Base-by-base conservation (phyloP, 1,139 yeast species). In the Arxiozyma slooffiae region DNA sequence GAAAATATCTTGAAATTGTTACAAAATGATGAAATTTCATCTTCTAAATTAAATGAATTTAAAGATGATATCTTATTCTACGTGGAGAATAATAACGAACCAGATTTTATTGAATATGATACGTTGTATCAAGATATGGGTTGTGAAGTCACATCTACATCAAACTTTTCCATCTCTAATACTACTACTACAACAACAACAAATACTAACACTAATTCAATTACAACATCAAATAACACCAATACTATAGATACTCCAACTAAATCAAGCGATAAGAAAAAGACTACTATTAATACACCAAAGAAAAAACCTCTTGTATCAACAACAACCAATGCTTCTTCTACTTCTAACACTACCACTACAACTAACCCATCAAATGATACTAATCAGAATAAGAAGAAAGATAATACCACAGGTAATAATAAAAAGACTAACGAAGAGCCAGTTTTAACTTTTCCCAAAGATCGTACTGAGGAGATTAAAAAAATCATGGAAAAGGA, bases 21-120 rank as follows among this genome's bases (percentile, higher is more conserved):
- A 53, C 96, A 88, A 57, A 89, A 86, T 66, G 95, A 89, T 56
- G 83, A 80, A 50, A 71, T 92, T 58, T 90, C 85, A 46, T 86
- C 94, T 1, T 96, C 88, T 24, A 79, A 80, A 53, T 80, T 94
- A 18, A 85, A 85, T 60, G 84, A 78, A 34, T 79, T 88, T 52
- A 84, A 83, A 62, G 99, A 94, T 53, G 97, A 92, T 67, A 85
- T 94, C 64, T 88, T 80, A 59, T 92, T 90, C 69, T 92, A 89
- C 66, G 96, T 94, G 45, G 97, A 92, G 56, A 86, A 92, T 56
- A 94, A 92, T 64, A 95, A 86, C 68, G 97, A 89, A 52, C 95
- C 83, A n/a, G 96, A 90, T 62, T 94, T 89, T 67, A 86, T 92
- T 23, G 97, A 92, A 63, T 96, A 92, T 67, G 97, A 92, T 60